Evolutionary conservation across 75 land plant species (phyloP), one percentile per base, ranked within the genome.

Genomic region (Sequoiadendron giganteum): DNA sequence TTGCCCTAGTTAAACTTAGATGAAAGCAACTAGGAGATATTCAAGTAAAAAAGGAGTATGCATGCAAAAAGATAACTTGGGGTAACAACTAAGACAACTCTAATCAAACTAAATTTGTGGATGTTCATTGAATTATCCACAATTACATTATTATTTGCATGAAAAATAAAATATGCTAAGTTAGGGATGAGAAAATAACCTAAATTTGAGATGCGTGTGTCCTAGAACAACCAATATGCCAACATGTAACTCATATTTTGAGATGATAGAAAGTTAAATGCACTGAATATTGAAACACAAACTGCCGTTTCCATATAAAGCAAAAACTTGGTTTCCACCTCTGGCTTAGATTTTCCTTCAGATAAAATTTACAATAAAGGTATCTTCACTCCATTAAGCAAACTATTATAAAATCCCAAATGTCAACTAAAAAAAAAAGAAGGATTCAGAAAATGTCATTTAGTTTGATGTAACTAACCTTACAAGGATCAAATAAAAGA

Each of bases 401-500:
- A 28, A 85, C 42, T 56, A 32, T 21, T 10, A 73, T 73, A 10
- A 73, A 73, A 58, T 85, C 86, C 10, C 45, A 36, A 85, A 55
- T 54, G 80, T 70, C 79, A 85, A 85, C 38, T n/a, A n/a, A 13
- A n/a, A 85, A 19, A 68, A 54, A 79, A 40, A 3, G 39, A 82
- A 43, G 52, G 49, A 82, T n/a, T 28, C 10, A 82, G 32, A 82
- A 45, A 45, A 43, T 40, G 10, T 81, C 28, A 43, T 28, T 13
- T 10, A 82, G 86, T 16, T 82, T 36, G 49, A 85, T 7, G 25
- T 19, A 56, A 56, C 78, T 36, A 48, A 91, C 92, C 92, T 91
- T 38, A 83, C 70, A 39, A 89, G 72, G n/a, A 82, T 81, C 39
- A 91, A 91, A 85, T 90, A 89, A 30, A 91, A 14, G 32, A 90